Base-by-base conservation (phyloP, 2,329 filamentous ascomycete genomes). In the Bipolaris zeicola region DNA sequence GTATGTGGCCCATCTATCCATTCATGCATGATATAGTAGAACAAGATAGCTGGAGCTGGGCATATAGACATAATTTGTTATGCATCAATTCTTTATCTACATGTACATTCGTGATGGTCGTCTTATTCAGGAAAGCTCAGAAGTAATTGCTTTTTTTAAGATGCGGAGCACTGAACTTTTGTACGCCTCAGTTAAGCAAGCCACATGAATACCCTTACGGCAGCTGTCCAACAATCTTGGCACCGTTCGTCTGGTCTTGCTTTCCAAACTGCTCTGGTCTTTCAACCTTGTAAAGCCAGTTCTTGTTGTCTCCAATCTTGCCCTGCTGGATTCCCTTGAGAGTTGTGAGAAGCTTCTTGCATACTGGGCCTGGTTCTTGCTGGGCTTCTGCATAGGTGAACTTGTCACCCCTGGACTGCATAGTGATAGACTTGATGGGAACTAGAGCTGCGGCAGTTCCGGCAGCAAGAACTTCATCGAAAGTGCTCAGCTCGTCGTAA, bases 391-490 rank as follows among this genome's bases (percentile, higher is more conserved):
- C 74, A 66, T 85, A 89, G 6, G 74, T 73, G 69, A 87, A 85
- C 52, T 81, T 84, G 58, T 87, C 82, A 39, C 77, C 75, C 39
- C 77, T 81, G 14, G 82, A 85, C 47, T 78, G 84, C 68, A 92
- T 87, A 2, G 91, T 95, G 74, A 98, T 96, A 65, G 90, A 95
- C 60, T 89, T 89, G 76, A 97, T 95, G 1, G 94, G 94, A 3
- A 98, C 93, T 51, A 99, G 82, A 0, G 91, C 91, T 0, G 93
- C 94, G 0, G 94, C 94, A 0, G 94, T 98, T 1, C 94, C 94
- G 2, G 92, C 93, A 3, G 94, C 95, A 78, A 97, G 87, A 50
- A 99, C 88, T 77, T 98, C 94, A 42, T 80, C 80, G 73, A 92
- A 92, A 14, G 79, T 73, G 5, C 73, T 65, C 39, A 90, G 77